Percentiles rank a stretch among this genome's conserved stretches.
phyloP scores from a whole-genome alignment of 768 basidiomycete species.

The Russula virescens region DNA sequence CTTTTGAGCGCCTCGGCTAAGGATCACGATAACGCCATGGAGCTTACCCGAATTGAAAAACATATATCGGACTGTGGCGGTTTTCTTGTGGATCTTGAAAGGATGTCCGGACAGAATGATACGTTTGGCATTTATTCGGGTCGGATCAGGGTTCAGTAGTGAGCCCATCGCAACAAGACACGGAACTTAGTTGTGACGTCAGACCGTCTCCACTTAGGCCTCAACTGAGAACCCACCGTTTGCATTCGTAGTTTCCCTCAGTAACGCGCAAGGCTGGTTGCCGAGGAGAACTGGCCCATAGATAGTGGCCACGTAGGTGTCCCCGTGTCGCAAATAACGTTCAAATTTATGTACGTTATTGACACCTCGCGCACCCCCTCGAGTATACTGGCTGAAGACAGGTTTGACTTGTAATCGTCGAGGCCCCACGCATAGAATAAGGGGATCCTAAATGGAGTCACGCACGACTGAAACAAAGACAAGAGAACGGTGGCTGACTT shows the following conservation, averaged over 20 bases:
- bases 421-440: constrained; percentile 85
- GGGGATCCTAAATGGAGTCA: constrained; percentile 57
- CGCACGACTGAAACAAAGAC: background rate
- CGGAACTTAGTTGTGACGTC: constrained; percentile 44
- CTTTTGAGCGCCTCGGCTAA: constrained; percentile 6
- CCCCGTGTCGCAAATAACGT: constrained; percentile 79
- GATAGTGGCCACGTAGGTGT: constrained; percentile 74
- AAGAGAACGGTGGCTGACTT: constrained; percentile 42
- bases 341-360: constrained; percentile 99
- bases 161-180: constrained; percentile 86
- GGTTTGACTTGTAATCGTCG: constrained; percentile 81
- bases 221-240: constrained; percentile 46
- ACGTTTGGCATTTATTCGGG: constrained; percentile 88
- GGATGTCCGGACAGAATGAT: constrained; percentile 93
- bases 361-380: constrained; percentile 82
- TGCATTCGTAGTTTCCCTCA: constrained; percentile 60
- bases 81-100: constrained; percentile 95
- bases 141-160: constrained; percentile 85
- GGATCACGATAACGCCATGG: constrained; percentile 3
- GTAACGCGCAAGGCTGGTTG: constrained; percentile 69
- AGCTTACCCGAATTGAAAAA: constrained; percentile 82
- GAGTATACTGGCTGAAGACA: constrained; percentile 86
- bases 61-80: constrained; percentile 96
- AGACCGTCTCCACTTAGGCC: constrained; percentile 7
- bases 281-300: constrained; percentile 91